phyloP scores from a whole-genome alignment of 2,329 filamentous ascomycete species.

The Fusarium humuli region DNA sequence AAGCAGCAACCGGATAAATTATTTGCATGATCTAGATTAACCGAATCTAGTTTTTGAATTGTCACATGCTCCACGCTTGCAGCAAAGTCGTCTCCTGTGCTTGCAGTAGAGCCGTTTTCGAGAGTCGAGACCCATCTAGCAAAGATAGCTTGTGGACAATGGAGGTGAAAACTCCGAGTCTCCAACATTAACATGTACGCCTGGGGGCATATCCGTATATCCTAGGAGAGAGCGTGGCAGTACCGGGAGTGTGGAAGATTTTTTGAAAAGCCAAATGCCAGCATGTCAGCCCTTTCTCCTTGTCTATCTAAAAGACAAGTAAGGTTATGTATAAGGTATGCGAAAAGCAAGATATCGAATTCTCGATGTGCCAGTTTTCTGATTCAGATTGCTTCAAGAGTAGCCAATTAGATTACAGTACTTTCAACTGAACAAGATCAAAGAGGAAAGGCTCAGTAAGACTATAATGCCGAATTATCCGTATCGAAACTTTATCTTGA shows the following conservation, averaged over 20 bases:
- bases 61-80: not conserved
- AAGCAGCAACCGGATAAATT: not conserved
- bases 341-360: not conserved
- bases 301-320: fast-evolving
- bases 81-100: not conserved
- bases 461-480: not conserved
- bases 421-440: not conserved
- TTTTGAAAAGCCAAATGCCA: too few species aligned
- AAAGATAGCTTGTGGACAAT: too few species aligned
- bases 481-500: not conserved
- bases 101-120: fast-evolving
- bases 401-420: too few species aligned
- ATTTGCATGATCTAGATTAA: not conserved
- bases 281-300: too few species aligned
- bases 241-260: fast-evolving
- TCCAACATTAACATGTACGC: too few species aligned
- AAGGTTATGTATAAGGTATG: not conserved
- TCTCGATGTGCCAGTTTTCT: too few species aligned
- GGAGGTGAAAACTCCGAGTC: too few species aligned
- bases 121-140: not conserved
- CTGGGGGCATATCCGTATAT: too few species aligned
- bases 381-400: too few species aligned
- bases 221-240: not conserved
- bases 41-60: not conserved
- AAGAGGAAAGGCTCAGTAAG: not conserved